Evolutionary conservation across 2,329 filamentous ascomycete genomes (phyloP).

Genomic region (Aspergillus sp.): DNA sequence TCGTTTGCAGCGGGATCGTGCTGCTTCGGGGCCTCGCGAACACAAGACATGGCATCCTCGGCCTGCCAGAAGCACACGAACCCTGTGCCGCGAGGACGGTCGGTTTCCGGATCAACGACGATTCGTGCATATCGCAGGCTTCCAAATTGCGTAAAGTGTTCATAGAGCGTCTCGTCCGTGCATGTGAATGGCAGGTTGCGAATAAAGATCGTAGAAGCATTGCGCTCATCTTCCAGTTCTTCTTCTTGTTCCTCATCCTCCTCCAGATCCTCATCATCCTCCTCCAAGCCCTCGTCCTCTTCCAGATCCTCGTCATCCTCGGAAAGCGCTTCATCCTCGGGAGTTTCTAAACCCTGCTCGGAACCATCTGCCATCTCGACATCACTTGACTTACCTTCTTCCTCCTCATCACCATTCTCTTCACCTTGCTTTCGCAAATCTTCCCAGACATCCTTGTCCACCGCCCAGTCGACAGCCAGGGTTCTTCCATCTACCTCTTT

Average conservation of each 20-base stretch:
- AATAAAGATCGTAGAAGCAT: conserved; percentile 76
- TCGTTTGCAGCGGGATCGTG: conserved; percentile 35
- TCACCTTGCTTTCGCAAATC: conserved; percentile 46
- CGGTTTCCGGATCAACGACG: conserved; percentile 77
- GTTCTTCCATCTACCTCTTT: conserved; percentile 81
- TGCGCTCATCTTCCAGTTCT: conserved; percentile 44
- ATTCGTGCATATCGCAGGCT: conserved; percentile 83
- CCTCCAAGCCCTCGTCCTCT: conserved; percentile 36
- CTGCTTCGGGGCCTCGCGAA: conserved; percentile 62
- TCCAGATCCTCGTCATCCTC: conserved; percentile 37
- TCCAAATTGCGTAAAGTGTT: conserved; percentile 83
- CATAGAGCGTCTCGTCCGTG: conserved; percentile 71
- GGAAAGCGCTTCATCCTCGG: conserved; percentile 26
- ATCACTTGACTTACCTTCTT: conserved; percentile 38
- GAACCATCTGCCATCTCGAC: conserved; percentile 51
- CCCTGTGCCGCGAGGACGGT: conserved; percentile 80
- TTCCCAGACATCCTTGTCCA: conserved; percentile 83
- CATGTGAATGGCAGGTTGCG: conserved; percentile 88
- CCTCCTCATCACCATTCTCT: conserved; percentile 11
- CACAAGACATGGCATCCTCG: conserved; percentile 66
- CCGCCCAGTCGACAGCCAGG: conserved; percentile 92
- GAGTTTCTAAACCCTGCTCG: conserved; percentile 32
- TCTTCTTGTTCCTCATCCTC: conserved; percentile 39
- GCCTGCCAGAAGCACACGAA: conserved; percentile 86
- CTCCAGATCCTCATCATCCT: conserved; percentile 35